A percentile compares a stretch with the other conserved stretches of the same genome.
phyloP scores from a whole-genome alignment of 345 rosid genomes.

The Punica granatum region DNA sequence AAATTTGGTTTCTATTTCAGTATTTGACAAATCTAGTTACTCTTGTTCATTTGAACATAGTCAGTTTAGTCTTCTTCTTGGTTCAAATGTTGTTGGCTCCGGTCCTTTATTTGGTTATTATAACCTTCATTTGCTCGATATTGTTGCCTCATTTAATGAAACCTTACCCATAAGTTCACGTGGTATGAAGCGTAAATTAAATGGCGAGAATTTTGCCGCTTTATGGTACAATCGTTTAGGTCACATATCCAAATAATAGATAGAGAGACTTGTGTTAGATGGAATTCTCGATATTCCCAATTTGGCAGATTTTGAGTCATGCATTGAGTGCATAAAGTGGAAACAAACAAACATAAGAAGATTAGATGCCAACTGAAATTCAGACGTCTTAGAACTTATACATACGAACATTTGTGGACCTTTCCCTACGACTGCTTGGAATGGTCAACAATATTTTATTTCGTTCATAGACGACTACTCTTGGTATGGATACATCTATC shows the following conservation, averaged over 20 bases:
- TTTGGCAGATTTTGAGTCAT: conserved; percentile 4
- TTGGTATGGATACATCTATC: conserved; percentile 9
- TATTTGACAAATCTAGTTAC: conserved; percentile 9
- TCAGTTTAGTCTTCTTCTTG: conserved; percentile 1
- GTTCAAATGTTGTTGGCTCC: neutral
- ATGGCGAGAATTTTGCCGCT: neutral
- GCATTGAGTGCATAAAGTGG: conserved; percentile 13
- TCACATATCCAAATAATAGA: conserved; percentile 4
- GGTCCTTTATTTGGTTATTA: neutral
- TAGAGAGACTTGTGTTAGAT: conserved; percentile 6
- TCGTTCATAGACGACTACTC: neutral
- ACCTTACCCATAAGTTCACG: neutral
- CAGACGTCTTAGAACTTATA: conserved; percentile 11
- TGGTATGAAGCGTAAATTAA: conserved; percentile 6
- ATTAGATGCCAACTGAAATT: conserved; percentile 6
- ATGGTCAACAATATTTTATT: conserved; percentile 9
- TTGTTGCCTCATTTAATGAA: conserved; percentile 14
- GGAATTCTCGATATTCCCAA: conserved; percentile 9
- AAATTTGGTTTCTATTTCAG: conserved; percentile 9
- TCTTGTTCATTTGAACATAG: conserved; percentile 11
- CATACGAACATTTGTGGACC: conserved; percentile 12
- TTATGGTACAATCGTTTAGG: neutral
- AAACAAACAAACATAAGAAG: conserved; percentile 12
- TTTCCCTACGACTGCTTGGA: conserved; percentile 10
- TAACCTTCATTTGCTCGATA: conserved; percentile 11